A percentile compares a stretch with the other conserved stretches of the same genome.
These are phyloP conservation scores for Ustilaginoidea virens DNA, from an alignment of 2,329 filamentous ascomycete species.

Conservation along the genomic window DNA sequence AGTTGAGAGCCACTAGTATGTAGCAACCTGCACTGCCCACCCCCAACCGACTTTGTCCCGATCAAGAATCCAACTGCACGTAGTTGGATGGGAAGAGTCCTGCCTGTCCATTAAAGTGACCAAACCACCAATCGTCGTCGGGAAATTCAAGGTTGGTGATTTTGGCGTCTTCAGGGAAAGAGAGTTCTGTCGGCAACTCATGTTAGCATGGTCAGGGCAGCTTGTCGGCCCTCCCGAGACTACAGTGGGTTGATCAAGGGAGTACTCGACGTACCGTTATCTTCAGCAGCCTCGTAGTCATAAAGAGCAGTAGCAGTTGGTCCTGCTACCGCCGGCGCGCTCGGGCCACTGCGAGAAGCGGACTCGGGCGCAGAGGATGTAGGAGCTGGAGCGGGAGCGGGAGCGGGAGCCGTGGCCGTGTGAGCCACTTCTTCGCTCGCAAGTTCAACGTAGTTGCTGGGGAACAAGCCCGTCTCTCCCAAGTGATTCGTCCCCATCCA, in stretches of 20 bases:
- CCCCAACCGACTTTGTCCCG: no score
- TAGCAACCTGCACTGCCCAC: no score
- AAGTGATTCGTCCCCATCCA: conserved; percentile 86
- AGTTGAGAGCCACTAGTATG: no score
- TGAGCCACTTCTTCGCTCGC: conserved; percentile 41
- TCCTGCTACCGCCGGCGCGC: conserved; percentile 26
- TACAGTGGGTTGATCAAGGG: no score
- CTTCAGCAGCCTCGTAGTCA: conserved; percentile 93
- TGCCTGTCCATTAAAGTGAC: conserved; percentile 60
- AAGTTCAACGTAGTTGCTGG: conserved; percentile 91
- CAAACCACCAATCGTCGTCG: conserved; percentile 98
- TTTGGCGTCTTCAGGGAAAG: conserved; percentile 78
- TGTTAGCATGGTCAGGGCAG: background rate
- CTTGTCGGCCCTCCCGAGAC: no score
- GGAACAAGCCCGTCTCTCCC: conserved; percentile 83
- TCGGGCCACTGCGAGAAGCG: conserved; percentile 16
- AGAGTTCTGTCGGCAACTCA: conserved; percentile 38
- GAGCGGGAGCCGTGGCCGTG: conserved; percentile 14
- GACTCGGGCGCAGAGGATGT: conserved; percentile 21
- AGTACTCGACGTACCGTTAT: conserved; percentile 67
- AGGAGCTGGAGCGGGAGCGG: conserved; percentile 17
- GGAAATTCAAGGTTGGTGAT: conserved; percentile 83
- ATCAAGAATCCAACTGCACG: conserved; percentile 38
- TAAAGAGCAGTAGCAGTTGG: conserved; percentile 74
- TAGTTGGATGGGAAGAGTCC: conserved; percentile 76